Percentiles rank a stretch among this genome's conserved stretches.
phyloP scores from a whole-genome alignment of 176 grass and related monocot genomes.

The Oryza glaberrima region DNA sequence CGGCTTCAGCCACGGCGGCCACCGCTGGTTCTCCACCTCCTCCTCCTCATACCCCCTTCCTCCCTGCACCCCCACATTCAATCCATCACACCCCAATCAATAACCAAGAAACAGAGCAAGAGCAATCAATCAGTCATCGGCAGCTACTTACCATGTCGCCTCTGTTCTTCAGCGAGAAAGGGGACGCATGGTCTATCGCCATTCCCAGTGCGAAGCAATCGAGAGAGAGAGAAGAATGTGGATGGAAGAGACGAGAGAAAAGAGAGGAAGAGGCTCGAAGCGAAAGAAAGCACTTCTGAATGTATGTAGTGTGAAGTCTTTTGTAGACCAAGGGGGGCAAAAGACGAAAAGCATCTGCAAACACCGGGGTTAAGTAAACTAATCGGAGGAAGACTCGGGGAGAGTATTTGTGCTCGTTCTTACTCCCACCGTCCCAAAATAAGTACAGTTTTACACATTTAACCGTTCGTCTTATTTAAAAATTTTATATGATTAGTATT shows the following conservation, averaged over 20 bases:
- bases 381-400: conserved; percentile 7
- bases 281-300: neutral
- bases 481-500: too few species aligned
- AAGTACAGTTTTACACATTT: too few species aligned
- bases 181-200: conserved; percentile 69
- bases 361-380: conserved; percentile 2
- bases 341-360: conserved; percentile 24
- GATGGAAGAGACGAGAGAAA: neutral
- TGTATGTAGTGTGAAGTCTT: conserved; percentile 33
- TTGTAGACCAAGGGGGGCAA: conserved; percentile 42
- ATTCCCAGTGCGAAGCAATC: conserved; percentile 24
- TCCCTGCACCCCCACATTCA: conserved; percentile 32
- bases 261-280: conserved; percentile 8
- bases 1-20: conserved; percentile 91
- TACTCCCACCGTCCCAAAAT: too few species aligned
- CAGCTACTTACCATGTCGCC: conserved; percentile 45
- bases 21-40: conserved; percentile 53
- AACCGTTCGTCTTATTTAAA: too few species aligned
- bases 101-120: conserved; percentile 6
- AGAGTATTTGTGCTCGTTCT: conserved; percentile 35
- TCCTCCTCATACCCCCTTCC: conserved; percentile 37
- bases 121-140: neutral
- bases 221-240: conserved; percentile 11
- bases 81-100: neutral
- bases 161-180: conserved; percentile 52